Conservation (phyloP, 805 yeast species). For the Saccharomycopsis sp. region DNA sequence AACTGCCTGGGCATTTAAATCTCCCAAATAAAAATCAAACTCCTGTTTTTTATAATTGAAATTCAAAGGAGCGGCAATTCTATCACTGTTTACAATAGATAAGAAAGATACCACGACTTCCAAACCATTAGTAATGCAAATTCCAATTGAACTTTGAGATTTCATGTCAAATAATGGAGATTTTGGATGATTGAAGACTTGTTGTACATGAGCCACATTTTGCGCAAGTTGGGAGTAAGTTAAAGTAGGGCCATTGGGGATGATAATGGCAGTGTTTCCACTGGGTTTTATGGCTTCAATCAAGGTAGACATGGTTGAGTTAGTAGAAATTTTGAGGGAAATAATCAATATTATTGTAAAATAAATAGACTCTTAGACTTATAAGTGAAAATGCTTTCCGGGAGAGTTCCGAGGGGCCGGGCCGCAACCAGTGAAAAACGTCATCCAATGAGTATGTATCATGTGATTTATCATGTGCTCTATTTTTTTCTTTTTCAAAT, state of each 20-base stretch:
- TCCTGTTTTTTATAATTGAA: slow-evolving; percentile 51
- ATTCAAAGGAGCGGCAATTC: slow-evolving; percentile 61
- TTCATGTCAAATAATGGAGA: slow-evolving; percentile 32
- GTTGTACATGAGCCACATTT: slow-evolving; percentile 39
- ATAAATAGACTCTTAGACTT: no score
- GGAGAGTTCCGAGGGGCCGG: no score
- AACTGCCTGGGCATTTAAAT: slow-evolving; percentile 45
- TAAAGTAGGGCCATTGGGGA: slow-evolving; percentile 39
- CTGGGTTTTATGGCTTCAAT: slow-evolving; percentile 28
- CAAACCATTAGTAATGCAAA: slow-evolving; percentile 49
- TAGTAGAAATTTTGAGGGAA: no score
- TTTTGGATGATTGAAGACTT: slow-evolving; percentile 30
- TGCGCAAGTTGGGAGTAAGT: slow-evolving; percentile 34
- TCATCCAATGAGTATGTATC: no score
- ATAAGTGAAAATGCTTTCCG: no score
- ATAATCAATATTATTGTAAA: no score
- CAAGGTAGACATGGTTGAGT: slow-evolving; percentile 27
- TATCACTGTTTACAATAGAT: slow-evolving; percentile 43
- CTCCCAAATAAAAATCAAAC: slow-evolving; percentile 54
- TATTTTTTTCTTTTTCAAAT: no score
- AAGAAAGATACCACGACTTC: slow-evolving; percentile 49
- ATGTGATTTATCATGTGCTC: no score
- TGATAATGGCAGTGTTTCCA: slow-evolving; percentile 31
- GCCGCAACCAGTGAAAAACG: no score
- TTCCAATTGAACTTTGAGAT: slow-evolving; percentile 38